Evolutionary conservation across 495 filamentous ascomycete species (phyloP), one percentile per base, ranked within the genome.

Genomic region (Aspergillus campestris): DNA sequence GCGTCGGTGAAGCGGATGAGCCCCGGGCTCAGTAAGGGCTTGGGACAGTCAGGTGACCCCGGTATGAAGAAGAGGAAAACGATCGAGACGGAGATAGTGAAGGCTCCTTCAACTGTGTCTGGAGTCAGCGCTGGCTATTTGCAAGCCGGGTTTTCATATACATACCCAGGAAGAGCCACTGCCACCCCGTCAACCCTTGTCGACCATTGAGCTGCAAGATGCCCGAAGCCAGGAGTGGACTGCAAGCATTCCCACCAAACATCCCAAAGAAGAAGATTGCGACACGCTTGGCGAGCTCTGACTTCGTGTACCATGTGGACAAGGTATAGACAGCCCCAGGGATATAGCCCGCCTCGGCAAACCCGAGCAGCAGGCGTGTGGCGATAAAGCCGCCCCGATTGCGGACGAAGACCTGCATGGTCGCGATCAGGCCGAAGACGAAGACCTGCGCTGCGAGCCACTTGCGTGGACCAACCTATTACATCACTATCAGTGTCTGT

Each of bases 261-360:
- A 67, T 65, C 0, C 78, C 77, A 40, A 80, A 68, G 53, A 78
- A 81, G 59, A 77, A 80, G 0, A 69, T 53, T 6, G 70, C 68
- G 14, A 77, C 71, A 0, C 78, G 72, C 24, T 74, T 62, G 52
- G 69, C 74, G 1, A 71, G 74, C 51, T 82, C 79, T 6, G 70
- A 66, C 11, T 61, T 69, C 56, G 75, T 80, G 50, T 81, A 82
- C 76, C 78, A 81, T 6, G 70, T 71, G 0, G 78, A 78, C 18
- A 81, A 64, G 18, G 77, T 79, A 39, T 74, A 82, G 1, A 82
- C 59, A 4, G 73, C 70, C 18, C 82, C 77, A 9, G 78, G 78
- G 45, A 81, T 80, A 49, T 79, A 82, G 0, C 77, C 78, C 4
- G 72, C 71, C 45, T 82, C 79, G 35, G 71, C 70, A 40, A 78